Percentiles rank a stretch among this genome's conserved stretches.
phyloP scores from a whole-genome alignment of 2,329 filamentous ascomycete species.

The Cordyceps cicadae region DNA sequence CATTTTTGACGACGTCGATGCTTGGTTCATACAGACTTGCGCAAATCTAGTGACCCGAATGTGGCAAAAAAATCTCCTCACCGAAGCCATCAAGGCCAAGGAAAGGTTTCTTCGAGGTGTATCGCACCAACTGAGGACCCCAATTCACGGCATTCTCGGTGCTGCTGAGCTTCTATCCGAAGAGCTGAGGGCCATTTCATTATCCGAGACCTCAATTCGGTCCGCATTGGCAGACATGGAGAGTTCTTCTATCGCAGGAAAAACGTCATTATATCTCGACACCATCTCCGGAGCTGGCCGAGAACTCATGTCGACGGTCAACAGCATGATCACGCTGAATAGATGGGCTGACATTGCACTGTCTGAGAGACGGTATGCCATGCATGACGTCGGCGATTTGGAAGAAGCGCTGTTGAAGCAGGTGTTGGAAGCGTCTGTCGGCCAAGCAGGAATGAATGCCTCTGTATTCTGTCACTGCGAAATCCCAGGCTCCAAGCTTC shows the following conservation, averaged over 20 bases:
- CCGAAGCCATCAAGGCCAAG: slow-evolving; percentile 34
- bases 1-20: slow-evolving; percentile 39
- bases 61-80: slow-evolving; percentile 29
- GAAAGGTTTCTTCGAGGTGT: slow-evolving; percentile 37
- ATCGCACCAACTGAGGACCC: slow-evolving; percentile 39
- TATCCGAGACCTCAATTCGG: neutral
- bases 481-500: neutral
- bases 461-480: neutral
- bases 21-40: slow-evolving; percentile 36
- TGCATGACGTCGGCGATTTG: slow-evolving; percentile 1
- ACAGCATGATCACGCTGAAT: slow-evolving; percentile 34
- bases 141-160: slow-evolving; percentile 37
- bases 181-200: slow-evolving; percentile 24
- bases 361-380: slow-evolving; percentile 22
- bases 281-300: neutral
- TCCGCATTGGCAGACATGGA: neutral
- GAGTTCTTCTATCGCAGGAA: neutral
- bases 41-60: slow-evolving; percentile 28
- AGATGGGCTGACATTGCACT: slow-evolving; percentile 29
- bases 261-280: slow-evolving; percentile 17
- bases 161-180: slow-evolving; percentile 32
- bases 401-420: neutral
- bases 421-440: neutral
- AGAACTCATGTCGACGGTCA: slow-evolving; percentile 20
- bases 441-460: neutral